Percentiles rank a stretch among this genome's conserved stretches.
These are phyloP conservation scores for Phyllosticta capitalensis DNA, from an alignment of 2,329 filamentous ascomycete genomes.

Conservation along the genomic window DNA sequence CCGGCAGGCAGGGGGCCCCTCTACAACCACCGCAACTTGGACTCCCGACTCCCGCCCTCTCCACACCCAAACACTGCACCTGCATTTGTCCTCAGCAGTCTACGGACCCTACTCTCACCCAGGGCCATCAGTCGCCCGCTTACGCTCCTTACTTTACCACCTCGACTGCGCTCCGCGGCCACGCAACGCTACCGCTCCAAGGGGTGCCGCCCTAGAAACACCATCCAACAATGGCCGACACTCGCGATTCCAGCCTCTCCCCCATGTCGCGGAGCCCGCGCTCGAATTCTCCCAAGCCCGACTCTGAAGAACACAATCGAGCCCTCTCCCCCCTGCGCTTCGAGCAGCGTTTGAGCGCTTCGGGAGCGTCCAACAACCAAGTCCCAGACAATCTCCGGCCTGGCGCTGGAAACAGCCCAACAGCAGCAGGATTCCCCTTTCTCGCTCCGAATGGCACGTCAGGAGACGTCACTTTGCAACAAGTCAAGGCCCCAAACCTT, in stretches of 20 bases:
- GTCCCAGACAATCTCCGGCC: neutral
- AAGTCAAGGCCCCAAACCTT: neutral
- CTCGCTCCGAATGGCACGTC: slow-evolving; percentile 1
- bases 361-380: neutral
- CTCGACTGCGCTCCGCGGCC: no score
- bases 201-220: neutral
- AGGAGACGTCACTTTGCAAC: neutral
- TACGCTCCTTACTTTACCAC: no score
- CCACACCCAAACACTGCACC: no score
- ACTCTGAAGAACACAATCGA: slow-evolving; percentile 16
- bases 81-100: no score
- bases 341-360: slow-evolving; percentile 16
- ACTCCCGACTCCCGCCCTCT: no score
- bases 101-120: no score
- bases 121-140: no score
- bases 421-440: slow-evolving; percentile 5
- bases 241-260: slow-evolving; percentile 19
- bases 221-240: slow-evolving; percentile 19
- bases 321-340: slow-evolving; percentile 20
- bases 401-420: slow-evolving; percentile 2
- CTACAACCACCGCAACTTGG: no score
- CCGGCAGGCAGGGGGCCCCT: no score
- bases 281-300: slow-evolving; percentile 16
- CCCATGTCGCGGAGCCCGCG: slow-evolving; percentile 19
- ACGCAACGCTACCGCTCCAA: neutral